Evolutionary conservation across 495 filamentous ascomycete genomes (phyloP).

Genomic region (Podospora bellae-mahoneyi): DNA sequence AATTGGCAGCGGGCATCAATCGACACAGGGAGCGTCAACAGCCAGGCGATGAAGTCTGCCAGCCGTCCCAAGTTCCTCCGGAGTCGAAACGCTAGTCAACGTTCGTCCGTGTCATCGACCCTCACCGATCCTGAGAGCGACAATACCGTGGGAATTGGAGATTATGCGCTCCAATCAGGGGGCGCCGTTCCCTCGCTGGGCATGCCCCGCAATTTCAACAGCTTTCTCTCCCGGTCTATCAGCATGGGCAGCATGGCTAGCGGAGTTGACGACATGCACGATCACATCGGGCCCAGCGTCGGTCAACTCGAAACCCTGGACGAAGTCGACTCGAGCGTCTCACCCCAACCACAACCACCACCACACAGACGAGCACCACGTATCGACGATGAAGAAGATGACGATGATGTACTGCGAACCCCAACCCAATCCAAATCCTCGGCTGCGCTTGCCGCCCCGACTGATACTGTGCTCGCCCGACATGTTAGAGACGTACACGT

Average conservation of each 20-base stretch:
- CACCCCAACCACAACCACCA: slow-evolving; percentile 27
- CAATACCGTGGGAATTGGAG: slow-evolving; percentile 62
- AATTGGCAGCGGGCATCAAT: background rate
- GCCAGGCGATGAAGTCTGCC: slow-evolving; percentile 28
- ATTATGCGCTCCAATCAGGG: slow-evolving; percentile 82
- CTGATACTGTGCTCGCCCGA: slow-evolving; percentile 83
- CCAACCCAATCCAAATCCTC: slow-evolving; percentile 48
- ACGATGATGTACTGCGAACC: slow-evolving; percentile 37
- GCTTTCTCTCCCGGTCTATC: slow-evolving; percentile 68
- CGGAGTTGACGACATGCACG: slow-evolving; percentile 73
- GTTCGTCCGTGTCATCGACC: slow-evolving; percentile 73
- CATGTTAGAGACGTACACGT: slow-evolving; percentile 86
- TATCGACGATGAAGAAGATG: background rate
- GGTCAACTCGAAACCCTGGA: slow-evolving; percentile 52
- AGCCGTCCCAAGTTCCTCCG: slow-evolving; percentile 67
- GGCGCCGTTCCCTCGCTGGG: slow-evolving; percentile 63
- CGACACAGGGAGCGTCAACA: slow-evolving; percentile 24
- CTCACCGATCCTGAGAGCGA: slow-evolving; percentile 65
- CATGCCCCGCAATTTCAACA: slow-evolving; percentile 50
- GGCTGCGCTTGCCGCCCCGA: slow-evolving; percentile 54
- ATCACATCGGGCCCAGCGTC: slow-evolving; percentile 42
- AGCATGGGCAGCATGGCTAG: slow-evolving; percentile 96
- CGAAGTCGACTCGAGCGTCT: slow-evolving; percentile 40
- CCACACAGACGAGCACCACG: slow-evolving; percentile 8
- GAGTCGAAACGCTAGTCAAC: slow-evolving; percentile 70